Percentiles rank a stretch among this genome's conserved stretches.
Evolutionary conservation across 23 red algal genomes (phyloP).

Genomic region (Gracilaria vermiculophylla): DNA sequence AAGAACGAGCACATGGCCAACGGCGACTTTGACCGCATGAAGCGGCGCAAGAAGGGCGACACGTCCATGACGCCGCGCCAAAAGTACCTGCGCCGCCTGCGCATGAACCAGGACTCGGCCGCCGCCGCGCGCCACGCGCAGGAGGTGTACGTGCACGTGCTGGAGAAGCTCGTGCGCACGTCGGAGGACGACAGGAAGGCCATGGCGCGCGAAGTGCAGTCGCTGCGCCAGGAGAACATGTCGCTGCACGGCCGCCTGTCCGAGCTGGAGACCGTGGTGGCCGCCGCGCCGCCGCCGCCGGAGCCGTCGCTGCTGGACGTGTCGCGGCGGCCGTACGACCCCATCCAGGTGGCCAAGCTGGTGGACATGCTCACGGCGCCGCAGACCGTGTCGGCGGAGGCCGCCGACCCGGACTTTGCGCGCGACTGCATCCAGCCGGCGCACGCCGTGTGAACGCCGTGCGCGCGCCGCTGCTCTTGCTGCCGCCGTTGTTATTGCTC

Average conservation of each 20-base stretch:
- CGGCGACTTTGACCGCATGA: slow-evolving; percentile 67
- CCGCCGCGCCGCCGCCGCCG: neutral
- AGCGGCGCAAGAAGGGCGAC: slow-evolving; percentile 71
- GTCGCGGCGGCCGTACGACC: neutral
- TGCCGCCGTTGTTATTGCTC: neutral
- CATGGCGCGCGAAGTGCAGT: neutral
- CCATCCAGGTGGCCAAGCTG: slow-evolving; percentile 25
- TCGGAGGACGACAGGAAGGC: slow-evolving; percentile 55
- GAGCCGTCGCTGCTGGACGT: neutral
- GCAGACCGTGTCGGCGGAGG: slow-evolving; percentile 22
- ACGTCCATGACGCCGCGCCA: slow-evolving; percentile 58
- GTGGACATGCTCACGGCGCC: slow-evolving; percentile 34
- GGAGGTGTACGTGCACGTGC: slow-evolving; percentile 69
- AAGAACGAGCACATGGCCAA: slow-evolving; percentile 58
- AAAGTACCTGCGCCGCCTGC: slow-evolving; percentile 66
- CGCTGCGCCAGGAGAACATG: slow-evolving; percentile 4
- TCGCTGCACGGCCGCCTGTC: neutral
- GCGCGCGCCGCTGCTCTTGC: too few species aligned
- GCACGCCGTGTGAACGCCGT: slow-evolving; percentile 38
- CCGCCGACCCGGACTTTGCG: slow-evolving; percentile 26
- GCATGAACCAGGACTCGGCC: slow-evolving; percentile 77
- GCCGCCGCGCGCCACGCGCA: slow-evolving; percentile 71
- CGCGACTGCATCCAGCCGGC: slow-evolving; percentile 35
- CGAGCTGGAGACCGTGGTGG: neutral
- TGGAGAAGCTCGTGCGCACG: slow-evolving; percentile 62